Evolutionary conservation across 2,329 filamentous ascomycete genomes (phyloP).

Genomic region (Exophiala bonariae): DNA sequence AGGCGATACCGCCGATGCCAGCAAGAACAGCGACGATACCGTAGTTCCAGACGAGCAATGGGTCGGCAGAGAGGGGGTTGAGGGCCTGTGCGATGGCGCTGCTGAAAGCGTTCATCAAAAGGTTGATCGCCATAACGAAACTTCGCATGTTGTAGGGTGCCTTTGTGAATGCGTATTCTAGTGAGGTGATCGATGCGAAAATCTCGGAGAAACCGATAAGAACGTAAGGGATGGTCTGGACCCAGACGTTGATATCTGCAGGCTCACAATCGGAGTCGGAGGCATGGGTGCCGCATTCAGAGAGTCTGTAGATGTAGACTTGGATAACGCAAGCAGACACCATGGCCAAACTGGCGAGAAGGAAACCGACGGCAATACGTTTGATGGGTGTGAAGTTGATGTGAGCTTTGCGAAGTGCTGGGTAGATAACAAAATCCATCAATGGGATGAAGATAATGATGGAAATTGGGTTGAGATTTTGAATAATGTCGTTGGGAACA

Average conservation of each 20-base stretch:
- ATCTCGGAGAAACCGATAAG: conserved; percentile 32
- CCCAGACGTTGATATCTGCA: conserved; percentile 65
- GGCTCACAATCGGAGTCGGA: conserved; percentile 49
- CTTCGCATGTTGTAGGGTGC: conserved; percentile 79
- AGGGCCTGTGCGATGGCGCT: conserved; percentile 71
- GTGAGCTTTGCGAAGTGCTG: conserved; percentile 45
- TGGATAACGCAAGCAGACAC: conserved; percentile 52
- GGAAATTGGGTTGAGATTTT: conserved; percentile 55
- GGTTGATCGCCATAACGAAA: conserved; percentile 63
- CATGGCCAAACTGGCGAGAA: conserved; percentile 50
- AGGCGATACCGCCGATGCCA: conserved; percentile 60
- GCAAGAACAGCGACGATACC: conserved; percentile 62
- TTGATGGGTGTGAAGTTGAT: conserved; percentile 56
- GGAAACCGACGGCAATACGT: conserved; percentile 54
- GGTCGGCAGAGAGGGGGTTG: conserved; percentile 61
- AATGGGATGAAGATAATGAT: conserved; percentile 57
- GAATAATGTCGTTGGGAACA: conserved; percentile 57
- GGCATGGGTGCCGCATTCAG: conserved; percentile 60
- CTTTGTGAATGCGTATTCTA: conserved; percentile 77
- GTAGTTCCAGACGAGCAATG: conserved; percentile 73
- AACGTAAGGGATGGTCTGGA: conserved; percentile 30
- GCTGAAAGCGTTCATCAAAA: conserved; percentile 70
- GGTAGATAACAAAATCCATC: conserved; percentile 55
- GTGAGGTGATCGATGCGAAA: conserved; percentile 55
- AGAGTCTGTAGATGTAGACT: conserved; percentile 58